Conservation (phyloP, 2,329 filamentous ascomycete species). For the Trichoderma afroharzianum region DNA sequence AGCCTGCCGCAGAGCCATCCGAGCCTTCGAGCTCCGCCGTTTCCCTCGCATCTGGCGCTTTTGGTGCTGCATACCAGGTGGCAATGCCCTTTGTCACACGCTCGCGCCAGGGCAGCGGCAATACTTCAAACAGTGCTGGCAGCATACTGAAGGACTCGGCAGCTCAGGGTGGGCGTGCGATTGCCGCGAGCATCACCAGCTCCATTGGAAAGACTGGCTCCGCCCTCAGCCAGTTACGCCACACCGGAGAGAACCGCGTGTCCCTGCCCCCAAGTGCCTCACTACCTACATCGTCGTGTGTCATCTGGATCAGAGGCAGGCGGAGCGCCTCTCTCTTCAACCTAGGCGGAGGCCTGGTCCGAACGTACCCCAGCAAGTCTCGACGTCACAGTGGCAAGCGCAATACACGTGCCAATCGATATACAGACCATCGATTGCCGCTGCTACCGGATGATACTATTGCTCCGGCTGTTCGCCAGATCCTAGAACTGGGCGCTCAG, state of each 20-base stretch:
- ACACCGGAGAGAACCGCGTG: constrained; percentile 72
- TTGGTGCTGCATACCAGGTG: constrained; percentile 67
- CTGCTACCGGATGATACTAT: constrained; percentile 57
- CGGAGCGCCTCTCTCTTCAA: constrained; percentile 62
- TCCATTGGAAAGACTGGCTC: constrained; percentile 71
- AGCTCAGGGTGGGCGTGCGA: constrained; percentile 66
- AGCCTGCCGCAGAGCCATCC: constrained; percentile 44
- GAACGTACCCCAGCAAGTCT: constrained; percentile 60
- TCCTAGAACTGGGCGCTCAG: constrained; percentile 48
- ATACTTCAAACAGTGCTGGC: constrained; percentile 32
- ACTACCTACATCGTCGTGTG: constrained; percentile 55
- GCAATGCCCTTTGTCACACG: constrained; percentile 58
- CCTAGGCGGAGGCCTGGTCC: constrained; percentile 62
- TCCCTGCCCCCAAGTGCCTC: constrained; percentile 58
- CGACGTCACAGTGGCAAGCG: constrained; percentile 51
- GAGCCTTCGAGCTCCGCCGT: constrained; percentile 55
- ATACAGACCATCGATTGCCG: constrained; percentile 65
- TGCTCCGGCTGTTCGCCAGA: constrained; percentile 52
- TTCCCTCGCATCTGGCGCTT: constrained; percentile 65
- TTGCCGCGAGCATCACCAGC: constrained; percentile 70
- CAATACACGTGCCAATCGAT: constrained; percentile 52
- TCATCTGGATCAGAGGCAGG: constrained; percentile 62
- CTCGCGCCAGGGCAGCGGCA: constrained; percentile 49
- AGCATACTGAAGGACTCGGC: constrained; percentile 55
- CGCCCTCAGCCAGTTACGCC: constrained; percentile 65